These are phyloP conservation scores for Plasmopara halstedii DNA, from an alignment of 352 stramenopile species.

Conservation along the genomic window DNA sequence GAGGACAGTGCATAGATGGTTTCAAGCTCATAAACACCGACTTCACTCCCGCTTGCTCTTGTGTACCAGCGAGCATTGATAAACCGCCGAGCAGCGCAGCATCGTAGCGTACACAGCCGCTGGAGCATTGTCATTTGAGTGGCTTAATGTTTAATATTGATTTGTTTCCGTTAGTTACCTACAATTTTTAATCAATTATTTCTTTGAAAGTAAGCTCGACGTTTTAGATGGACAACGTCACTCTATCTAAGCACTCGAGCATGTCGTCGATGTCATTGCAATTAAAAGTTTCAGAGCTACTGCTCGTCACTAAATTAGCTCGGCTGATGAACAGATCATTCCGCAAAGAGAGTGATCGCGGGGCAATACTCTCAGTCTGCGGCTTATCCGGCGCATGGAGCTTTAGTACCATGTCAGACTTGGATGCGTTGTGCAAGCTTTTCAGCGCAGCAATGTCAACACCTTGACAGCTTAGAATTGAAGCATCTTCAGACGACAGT, in stretches of 20 bases:
- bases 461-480: slow-evolving; percentile 5
- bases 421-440: slow-evolving; percentile 11
- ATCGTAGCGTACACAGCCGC: too few relatives aligned
- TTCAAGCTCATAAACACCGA: slow-evolving; percentile 39
- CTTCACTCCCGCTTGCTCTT: neutral
- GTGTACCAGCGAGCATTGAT: neutral
- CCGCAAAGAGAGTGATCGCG: neutral
- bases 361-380: slow-evolving; percentile 3
- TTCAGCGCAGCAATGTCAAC: neutral
- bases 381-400: slow-evolving; percentile 13
- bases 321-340: slow-evolving; percentile 3
- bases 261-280: slow-evolving; percentile 58
- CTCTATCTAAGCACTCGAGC: slow-evolving; percentile 49
- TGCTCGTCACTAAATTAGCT: slow-evolving; percentile 17
- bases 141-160: neutral
- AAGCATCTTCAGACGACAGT: neutral
- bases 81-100: slow-evolving; percentile 12
- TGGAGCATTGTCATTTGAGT: slow-evolving; percentile 11
- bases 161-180: too few relatives aligned
- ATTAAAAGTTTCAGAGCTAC: slow-evolving; percentile 27
- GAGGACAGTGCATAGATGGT: slow-evolving; percentile 91
- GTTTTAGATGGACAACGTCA: neutral
- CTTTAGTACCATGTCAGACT: slow-evolving; percentile 14
- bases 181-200: too few relatives aligned
- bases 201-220: too few relatives aligned